phyloP scores from a whole-genome alignment of 148 eudicot genomes.

The Drosera capensis region DNA sequence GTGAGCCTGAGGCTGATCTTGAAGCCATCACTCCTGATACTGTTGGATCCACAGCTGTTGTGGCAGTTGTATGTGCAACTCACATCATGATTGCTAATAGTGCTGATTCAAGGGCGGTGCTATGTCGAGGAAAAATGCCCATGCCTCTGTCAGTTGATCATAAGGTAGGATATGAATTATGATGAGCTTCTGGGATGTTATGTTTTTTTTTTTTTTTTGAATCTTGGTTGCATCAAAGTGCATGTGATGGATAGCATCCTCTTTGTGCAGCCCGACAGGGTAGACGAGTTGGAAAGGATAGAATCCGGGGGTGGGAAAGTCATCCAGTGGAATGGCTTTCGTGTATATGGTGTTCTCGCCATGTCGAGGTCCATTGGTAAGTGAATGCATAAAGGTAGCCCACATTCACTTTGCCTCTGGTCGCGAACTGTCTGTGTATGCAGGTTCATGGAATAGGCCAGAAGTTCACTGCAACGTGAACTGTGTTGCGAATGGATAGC shows the following conservation, averaged over 20 bases:
- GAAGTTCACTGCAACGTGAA: too few species aligned
- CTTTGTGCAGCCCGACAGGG: constrained; percentile 3
- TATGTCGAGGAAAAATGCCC: background rate
- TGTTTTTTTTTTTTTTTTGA: background rate
- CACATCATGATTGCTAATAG: background rate
- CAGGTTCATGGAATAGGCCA: too few species aligned
- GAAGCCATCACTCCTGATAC: background rate
- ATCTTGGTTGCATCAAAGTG: background rate
- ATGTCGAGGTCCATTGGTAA: constrained; percentile 1
- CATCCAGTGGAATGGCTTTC: background rate
- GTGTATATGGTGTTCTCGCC: background rate
- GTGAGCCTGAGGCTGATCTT: constrained; percentile 5
- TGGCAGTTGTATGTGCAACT: background rate
- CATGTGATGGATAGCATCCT: background rate
- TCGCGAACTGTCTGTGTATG: too few species aligned
- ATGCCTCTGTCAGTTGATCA: background rate
- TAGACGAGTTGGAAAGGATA: background rate
- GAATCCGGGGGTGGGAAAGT: constrained; percentile 3
- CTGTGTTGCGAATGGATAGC: too few species aligned
- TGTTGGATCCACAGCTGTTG: background rate
- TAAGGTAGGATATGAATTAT: background rate
- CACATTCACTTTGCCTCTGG: too few species aligned
- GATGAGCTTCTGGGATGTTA: constrained; percentile 9
- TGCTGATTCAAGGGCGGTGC: background rate
- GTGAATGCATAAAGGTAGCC: too few species aligned